Base-by-base conservation (phyloP, 2,329 filamentous ascomycete species). In the Cercospora canescens region DNA sequence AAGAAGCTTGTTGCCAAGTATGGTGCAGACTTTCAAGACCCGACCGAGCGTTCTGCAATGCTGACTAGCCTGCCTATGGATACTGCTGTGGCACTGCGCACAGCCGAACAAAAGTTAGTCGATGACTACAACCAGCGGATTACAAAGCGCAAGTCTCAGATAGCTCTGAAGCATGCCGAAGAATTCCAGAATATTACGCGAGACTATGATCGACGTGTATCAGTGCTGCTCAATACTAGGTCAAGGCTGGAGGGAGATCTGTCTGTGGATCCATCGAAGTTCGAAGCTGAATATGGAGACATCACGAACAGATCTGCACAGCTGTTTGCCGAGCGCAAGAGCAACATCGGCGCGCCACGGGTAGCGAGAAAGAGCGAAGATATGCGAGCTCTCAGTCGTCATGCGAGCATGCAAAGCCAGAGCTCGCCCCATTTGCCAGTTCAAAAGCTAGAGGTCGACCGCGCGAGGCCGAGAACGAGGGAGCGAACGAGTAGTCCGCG, bases 141-240 rank as follows among this genome's bases (percentile, higher is more conserved):
- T 45, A 72, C 75, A 1, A 76, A 76, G 54, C 68, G 72, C 14
- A 77, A 75, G 66, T 78, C 76, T 4, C 75, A 78, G 52, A 78
- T 79, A 48, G 75, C 74, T 5, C 61, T 77, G 41, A 73, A 72
- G 70, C 76, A 79, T 60, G 76, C 76, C 6, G 71, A 73, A 37
- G 70, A 76, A 18, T 77, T 77, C 66, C 74, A 75, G 30, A 64
- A 61, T 3, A 67, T 79, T 8, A 77, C 74, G 6, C 69, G 73
- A 48, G 76, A 78, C 50, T 79, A 78, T 60, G 76, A 79, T 60
- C 70, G 69, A 12, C 71, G 73, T 30, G 71, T 79, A 14, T 72
- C 69, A 4, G 71, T 72, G 18, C 67, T 79, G 24, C 63, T 78
- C 9, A 71, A 68, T 21, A 74, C 74, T 24, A 69, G 71, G n/a